phyloP scores from a whole-genome alignment of 2,329 filamentous ascomycete genomes.

The Cercospora sp. region DNA sequence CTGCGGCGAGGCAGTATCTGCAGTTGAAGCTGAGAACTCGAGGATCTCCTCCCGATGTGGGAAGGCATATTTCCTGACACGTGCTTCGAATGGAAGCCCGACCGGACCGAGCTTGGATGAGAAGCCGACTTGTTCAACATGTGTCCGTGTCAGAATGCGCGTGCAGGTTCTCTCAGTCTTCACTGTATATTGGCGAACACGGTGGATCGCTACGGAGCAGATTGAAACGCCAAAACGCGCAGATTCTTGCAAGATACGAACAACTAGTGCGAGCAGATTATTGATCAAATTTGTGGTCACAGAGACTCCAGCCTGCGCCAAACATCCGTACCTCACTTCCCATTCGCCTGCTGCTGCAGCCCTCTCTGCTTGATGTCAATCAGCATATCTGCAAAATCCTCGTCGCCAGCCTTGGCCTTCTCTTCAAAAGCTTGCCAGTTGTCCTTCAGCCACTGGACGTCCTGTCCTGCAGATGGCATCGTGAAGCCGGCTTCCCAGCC shows the following conservation, averaged over 20 bases:
- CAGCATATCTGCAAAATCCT: background rate
- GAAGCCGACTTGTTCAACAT: background rate
- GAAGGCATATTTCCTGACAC: background rate
- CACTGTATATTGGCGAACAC: background rate
- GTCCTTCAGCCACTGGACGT: background rate
- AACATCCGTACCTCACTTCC: background rate
- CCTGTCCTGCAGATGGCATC: background rate
- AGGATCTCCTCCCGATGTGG: background rate
- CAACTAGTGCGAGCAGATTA: background rate
- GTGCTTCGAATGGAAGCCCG: background rate
- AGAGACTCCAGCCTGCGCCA: background rate
- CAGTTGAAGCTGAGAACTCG: background rate
- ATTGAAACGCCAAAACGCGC: background rate
- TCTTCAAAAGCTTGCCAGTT: background rate
- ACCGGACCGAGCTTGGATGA: background rate
- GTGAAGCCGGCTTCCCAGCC: background rate
- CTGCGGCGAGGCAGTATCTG: background rate
- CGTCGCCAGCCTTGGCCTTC: background rate
- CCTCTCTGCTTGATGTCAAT: background rate
- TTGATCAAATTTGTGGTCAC: background rate
- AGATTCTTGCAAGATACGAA: background rate
- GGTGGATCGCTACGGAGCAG: background rate
- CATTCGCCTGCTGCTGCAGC: background rate
- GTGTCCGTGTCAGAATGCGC: background rate
- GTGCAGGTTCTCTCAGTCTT: background rate